These are phyloP conservation scores for Ogataea sp. DNA, from an alignment of 805 yeast species.

Conservation along the genomic window DNA sequence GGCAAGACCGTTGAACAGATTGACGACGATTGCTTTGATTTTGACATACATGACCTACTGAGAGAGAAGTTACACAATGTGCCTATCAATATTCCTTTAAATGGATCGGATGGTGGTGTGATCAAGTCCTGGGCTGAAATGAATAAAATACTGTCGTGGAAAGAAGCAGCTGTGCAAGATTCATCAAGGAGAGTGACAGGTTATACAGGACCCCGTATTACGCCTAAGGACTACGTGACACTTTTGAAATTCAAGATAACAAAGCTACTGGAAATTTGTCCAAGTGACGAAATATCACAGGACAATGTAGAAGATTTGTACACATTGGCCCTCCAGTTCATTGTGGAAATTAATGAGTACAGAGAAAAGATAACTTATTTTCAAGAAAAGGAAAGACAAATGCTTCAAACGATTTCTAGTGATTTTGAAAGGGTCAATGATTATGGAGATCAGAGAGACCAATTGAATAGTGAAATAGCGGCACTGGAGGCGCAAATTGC, in stretches of 20 bases:
- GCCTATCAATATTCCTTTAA: not conserved
- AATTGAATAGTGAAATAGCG: not conserved
- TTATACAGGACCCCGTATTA: not conserved
- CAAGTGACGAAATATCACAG: not conserved
- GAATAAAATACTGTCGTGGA: not conserved
- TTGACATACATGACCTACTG: not conserved
- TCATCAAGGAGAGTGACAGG: not conserved
- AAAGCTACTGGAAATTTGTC: not conserved
- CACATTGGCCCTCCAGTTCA: not conserved
- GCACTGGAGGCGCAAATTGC: not conserved
- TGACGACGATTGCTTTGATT: conserved; percentile 3
- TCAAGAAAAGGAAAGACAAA: not conserved
- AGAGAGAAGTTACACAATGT: not conserved
- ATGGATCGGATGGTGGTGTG: not conserved
- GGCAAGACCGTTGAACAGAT: conserved; percentile 13
- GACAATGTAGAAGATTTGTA: not conserved
- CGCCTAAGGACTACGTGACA: not conserved
- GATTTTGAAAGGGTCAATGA: not conserved
- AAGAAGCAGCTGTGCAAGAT: not conserved
- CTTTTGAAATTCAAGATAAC: not conserved
- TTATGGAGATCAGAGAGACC: not conserved
- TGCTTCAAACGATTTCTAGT: not conserved
- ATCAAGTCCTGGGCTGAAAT: not conserved
- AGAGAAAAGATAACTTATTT: not conserved
- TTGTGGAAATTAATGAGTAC: not conserved